Evolutionary conservation across 164 flowering plant genomes (phyloP), one percentile per base, ranked within the genome.

Genomic region (Sedum album): DNA sequence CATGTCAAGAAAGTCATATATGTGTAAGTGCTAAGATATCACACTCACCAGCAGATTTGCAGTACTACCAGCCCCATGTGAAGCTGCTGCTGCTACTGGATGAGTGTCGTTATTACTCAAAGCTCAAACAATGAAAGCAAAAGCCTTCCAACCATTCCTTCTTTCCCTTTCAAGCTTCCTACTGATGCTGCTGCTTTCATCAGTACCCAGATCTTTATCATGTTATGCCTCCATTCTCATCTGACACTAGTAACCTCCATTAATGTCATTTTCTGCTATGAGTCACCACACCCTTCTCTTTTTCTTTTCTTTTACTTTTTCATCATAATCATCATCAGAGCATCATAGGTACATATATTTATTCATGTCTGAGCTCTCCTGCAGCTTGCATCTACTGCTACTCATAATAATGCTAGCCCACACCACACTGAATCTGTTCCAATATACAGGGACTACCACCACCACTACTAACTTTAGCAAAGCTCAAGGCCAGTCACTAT

Each of bases 131-230:
- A 26, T 25, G 61, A 55, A 55, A 55, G 61, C 61, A 28, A 55
- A 55, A 26, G 61, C 61, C 31, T 55, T 55, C 61, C 57, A 51
- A 51, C 57, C 57, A 51, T 51, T 55, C 61, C 61, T 55, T 55
- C 61, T 55, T 55, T 55, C 61, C 61, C 61, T 55, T 55, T 55
- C 61, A 55, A 28, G 57, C 57, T 51, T 11, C 61, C 61, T 18
- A 11, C 20, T 1, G 46, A 41, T 41, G 11, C 31, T 55, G 61
- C 31, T 55, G 61, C 31, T 55, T 55, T 55, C 61, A 55, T 10
- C 61, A 55, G 31, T 25, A 26, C 31, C 61, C 31, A 55, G 61
- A 55, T 55, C 61, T 55, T 55, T 55, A 55, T 55, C 31, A 25
- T 55, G 10, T 31, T 28, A 7, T 35, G 5, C 38, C 38, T 35